Evolutionary conservation across 2,329 filamentous ascomycete species (phyloP).

Genomic region (Cladosporium colombiae): DNA sequence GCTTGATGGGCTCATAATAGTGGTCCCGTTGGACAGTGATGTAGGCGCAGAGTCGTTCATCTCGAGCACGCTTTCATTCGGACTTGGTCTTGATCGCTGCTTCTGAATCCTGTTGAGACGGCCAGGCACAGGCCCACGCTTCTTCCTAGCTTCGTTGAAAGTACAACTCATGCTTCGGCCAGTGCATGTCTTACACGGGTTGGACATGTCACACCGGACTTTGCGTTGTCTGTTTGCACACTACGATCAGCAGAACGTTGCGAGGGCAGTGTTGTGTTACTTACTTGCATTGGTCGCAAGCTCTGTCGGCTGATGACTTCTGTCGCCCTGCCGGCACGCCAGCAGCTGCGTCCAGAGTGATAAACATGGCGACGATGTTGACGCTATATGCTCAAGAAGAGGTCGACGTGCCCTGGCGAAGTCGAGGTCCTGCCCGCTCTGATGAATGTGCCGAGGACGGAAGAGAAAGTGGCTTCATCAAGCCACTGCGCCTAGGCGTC

Average conservation of each 20-base stretch:
- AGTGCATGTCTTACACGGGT: conserved; percentile 43
- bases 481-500: not conserved
- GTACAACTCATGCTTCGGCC: conserved; percentile 44
- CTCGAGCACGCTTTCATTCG: conserved; percentile 10
- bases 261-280: conserved; percentile 23
- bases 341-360: conserved; percentile 27
- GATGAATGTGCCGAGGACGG: not conserved
- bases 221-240: conserved; percentile 27
- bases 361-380: conserved; percentile 26
- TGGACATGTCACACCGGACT: conserved; percentile 43
- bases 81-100: conserved; percentile 30
- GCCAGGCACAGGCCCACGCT: conserved; percentile 41
- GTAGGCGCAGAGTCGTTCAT: conserved; percentile 18
- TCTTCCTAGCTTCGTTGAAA: conserved; percentile 46
- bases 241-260: not conserved
- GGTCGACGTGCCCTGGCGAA: not conserved
- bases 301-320: conserved; percentile 32
- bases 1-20: not conserved
- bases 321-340: conserved; percentile 22
- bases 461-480: not conserved
- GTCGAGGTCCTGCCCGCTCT: not conserved
- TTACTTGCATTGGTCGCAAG: conserved; percentile 47
- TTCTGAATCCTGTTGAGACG: conserved; percentile 43
- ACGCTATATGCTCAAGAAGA: not conserved
- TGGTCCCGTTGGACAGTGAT: not conserved